phyloP scores from a whole-genome alignment of 768 basidiomycete genomes.

The Tephrocybe sp. region DNA sequence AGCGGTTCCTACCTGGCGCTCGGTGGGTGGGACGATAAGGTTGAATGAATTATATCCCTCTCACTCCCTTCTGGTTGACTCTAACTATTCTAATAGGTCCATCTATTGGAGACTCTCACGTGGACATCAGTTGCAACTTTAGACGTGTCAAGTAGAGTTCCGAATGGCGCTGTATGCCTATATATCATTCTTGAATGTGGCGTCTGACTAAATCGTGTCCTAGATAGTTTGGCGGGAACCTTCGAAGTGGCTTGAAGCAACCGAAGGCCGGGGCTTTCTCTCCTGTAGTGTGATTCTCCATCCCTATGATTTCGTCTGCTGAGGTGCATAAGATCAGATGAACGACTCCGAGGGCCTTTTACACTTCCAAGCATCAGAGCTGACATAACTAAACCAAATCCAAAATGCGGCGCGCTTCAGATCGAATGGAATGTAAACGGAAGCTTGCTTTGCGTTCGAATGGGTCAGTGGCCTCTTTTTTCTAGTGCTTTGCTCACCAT shows the following conservation, averaged over 20 bases:
- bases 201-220: background rate
- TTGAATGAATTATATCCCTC: slow-evolving; percentile 23
- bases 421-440: slow-evolving; percentile 83
- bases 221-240: slow-evolving; percentile 89
- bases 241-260: slow-evolving; percentile 76
- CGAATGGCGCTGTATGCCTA: slow-evolving; percentile 51
- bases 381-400: slow-evolving; percentile 60
- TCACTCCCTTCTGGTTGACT: slow-evolving; percentile 1
- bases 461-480: slow-evolving; percentile 43
- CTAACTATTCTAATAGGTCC: slow-evolving; percentile 43
- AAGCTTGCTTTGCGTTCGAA: slow-evolving; percentile 67
- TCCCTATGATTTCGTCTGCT: background rate
- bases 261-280: slow-evolving; percentile 82
- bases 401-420: slow-evolving; percentile 66
- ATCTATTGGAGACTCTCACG: slow-evolving; percentile 71
- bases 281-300: slow-evolving; percentile 54
- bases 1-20: slow-evolving; percentile 78
- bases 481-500: background rate
- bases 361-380: slow-evolving; percentile 45
- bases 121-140: slow-evolving; percentile 70
- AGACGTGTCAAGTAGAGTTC: slow-evolving; percentile 57
- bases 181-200: background rate
- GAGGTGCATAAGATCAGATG: slow-evolving; percentile 42
- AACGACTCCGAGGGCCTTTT: slow-evolving; percentile 56
- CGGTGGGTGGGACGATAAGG: slow-evolving; percentile 89